phyloP scores from a whole-genome alignment of 768 basidiomycete species.

The Panus rudis region DNA sequence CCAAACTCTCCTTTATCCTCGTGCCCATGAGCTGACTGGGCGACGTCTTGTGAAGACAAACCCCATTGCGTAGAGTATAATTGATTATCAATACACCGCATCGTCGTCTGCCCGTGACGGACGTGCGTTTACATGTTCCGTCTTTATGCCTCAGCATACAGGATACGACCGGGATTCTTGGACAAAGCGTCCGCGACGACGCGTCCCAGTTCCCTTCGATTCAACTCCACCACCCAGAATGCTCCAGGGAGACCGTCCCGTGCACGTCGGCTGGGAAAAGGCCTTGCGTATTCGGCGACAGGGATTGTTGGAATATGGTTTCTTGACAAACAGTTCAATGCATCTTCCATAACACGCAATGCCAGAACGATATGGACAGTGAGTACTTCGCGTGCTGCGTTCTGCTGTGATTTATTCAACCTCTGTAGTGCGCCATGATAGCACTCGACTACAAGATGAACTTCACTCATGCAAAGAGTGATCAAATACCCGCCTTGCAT shows the following conservation, averaged over 20 bases:
- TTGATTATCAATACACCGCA: too few species aligned
- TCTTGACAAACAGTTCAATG: slow-evolving; percentile 39
- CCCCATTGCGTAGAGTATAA: too few species aligned
- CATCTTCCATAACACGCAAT: slow-evolving; percentile 41
- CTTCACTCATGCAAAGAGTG: slow-evolving; percentile 66
- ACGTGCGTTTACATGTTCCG: too few species aligned
- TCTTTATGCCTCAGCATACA: too few species aligned
- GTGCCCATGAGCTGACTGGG: too few species aligned
- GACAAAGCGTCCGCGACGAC: too few species aligned
- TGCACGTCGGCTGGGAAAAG: neutral
- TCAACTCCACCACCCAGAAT: neutral
- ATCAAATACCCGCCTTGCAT: slow-evolving; percentile 74
- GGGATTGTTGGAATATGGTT: slow-evolving; percentile 1
- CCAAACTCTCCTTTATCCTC: too few species aligned
- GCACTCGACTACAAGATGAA: slow-evolving; percentile 84
- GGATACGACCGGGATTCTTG: too few species aligned
- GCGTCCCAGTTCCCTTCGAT: neutral
- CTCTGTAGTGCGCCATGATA: slow-evolving; percentile 53
- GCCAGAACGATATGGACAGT: slow-evolving; percentile 44
- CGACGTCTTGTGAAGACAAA: neutral
- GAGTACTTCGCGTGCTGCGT: slow-evolving; percentile 14
- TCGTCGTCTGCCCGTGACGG: too few species aligned
- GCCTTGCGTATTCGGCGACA: neutral
- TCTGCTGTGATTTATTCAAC: neutral
- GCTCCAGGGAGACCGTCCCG: neutral